Percentiles rank a stretch among this genome's conserved stretches.
These are phyloP conservation scores for Sugiyamaella qingdaonensis DNA, from an alignment of 805 yeast species.

Conservation along the genomic window DNA sequence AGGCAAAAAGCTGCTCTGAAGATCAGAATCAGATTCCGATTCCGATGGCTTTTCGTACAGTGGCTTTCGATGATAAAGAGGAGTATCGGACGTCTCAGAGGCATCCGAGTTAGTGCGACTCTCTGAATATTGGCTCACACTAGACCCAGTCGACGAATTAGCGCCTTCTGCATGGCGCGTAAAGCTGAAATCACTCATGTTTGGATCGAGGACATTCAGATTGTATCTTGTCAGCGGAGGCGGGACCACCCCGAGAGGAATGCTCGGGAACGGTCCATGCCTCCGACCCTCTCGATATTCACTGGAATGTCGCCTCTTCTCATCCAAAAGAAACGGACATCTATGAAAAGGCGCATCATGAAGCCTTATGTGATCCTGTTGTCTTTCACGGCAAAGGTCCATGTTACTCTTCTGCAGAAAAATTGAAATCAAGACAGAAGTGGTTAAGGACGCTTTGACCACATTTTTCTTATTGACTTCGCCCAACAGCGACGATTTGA, in stretches of 20 bases:
- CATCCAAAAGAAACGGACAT: slow-evolving; percentile 62
- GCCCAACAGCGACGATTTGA: slow-evolving; percentile 35
- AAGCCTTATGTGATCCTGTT: slow-evolving; percentile 57
- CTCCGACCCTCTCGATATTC: slow-evolving; percentile 42
- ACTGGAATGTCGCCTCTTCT: slow-evolving; percentile 40
- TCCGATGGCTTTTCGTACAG: background rate
- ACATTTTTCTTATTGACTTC: slow-evolving; percentile 20
- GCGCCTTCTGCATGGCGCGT: slow-evolving; percentile 16
- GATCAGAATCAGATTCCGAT: background rate
- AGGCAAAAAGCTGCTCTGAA: slow-evolving; percentile 15
- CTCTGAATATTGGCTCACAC: slow-evolving; percentile 2
- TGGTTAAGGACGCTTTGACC: slow-evolving; percentile 40
- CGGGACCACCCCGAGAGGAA: slow-evolving; percentile 60
- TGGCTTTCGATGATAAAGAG: background rate
- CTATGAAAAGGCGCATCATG: slow-evolving; percentile 87
- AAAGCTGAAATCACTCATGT: slow-evolving; percentile 18
- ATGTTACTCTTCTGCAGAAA: slow-evolving; percentile 53
- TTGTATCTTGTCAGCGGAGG: slow-evolving; percentile 54
- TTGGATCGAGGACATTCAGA: slow-evolving; percentile 37
- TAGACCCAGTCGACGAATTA: slow-evolving; percentile 15
- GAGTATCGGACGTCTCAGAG: background rate
- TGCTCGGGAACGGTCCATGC: slow-evolving; percentile 53
- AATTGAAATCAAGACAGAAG: slow-evolving; percentile 57
- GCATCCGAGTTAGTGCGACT: background rate
- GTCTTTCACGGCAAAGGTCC: slow-evolving; percentile 44